A percentile compares a stretch with the other conserved stretches of the same genome.
Evolutionary conservation across 257 asterid species (phyloP).

Genomic region (Solanum corneliomulleri): DNA sequence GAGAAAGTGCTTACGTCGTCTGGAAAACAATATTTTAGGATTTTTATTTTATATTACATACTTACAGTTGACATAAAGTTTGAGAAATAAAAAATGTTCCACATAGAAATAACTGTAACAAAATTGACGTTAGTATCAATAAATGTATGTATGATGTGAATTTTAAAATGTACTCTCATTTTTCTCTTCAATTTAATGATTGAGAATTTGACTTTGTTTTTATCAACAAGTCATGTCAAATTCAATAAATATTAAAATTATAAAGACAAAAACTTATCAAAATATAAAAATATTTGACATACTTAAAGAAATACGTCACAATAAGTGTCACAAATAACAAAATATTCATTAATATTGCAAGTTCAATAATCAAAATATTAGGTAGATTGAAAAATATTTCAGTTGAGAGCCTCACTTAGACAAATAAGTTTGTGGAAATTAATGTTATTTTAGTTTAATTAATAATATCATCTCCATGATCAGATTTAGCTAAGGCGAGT

Average conservation of each 20-base stretch:
- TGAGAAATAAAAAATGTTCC: not conserved
- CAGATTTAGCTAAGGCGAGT: too few species aligned
- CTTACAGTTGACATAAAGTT: not conserved
- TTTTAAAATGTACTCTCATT: not conserved
- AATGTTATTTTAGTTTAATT: not conserved
- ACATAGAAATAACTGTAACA: not conserved
- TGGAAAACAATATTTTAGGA: not conserved
- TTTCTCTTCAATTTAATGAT: not conserved
- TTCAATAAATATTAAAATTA: not conserved
- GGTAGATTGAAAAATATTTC: not conserved
- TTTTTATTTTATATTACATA: not conserved
- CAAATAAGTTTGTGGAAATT: not conserved
- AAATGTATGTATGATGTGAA: not conserved
- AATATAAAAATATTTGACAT: not conserved
- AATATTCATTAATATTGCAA: not conserved
- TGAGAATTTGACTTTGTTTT: not conserved
- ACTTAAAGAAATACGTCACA: not conserved
- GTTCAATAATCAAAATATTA: not conserved
- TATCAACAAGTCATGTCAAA: not conserved
- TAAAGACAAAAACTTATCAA: not conserved
- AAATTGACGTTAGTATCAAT: not conserved
- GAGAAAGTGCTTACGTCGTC: not conserved
- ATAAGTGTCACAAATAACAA: not conserved
- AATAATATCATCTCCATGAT: not conserved
- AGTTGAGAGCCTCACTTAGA: not conserved